Base-by-base conservation (phyloP, 2,329 filamentous ascomycete genomes). In the Colletotrichum horii region DNA sequence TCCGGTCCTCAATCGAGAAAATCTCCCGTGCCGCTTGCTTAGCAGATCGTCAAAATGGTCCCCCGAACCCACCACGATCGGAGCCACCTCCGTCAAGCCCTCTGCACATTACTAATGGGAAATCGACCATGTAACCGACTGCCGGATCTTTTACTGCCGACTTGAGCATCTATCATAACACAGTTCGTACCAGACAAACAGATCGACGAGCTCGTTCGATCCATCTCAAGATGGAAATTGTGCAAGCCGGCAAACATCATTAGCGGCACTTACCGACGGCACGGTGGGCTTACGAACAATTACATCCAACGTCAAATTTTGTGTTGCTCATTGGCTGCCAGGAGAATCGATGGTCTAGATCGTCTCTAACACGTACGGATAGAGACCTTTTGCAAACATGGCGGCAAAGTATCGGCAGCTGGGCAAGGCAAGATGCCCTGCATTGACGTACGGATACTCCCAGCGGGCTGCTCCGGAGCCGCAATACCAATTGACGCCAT, bases 1-100 rank as follows among this genome's bases (percentile, higher is more conserved):
- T 24, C 60, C 16, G 55, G 36, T 26, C 34, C 68, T 75, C 62
- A 28, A 75, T 72, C 69, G 36, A 67, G 69, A 70, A 69, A 75
- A 62, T 62, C 30, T 26, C 56, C 69, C 72, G 69, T 43, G 9
- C 55, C 30, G 60, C 52, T 65, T 74, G 52, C 67, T 43, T 34
- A 19, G 26, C 66, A 30, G 36, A 71, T 74, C 61, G 34, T 22
- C 56, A 26, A 48, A 34, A 26, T 56, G 52, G 22, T 64, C n/a
- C 12, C 24, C 55, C 36, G 26, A 48, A 22, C 28, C 22, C 65
- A 28, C 65, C 64, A 28, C 43, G 22, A 28, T 28, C 52, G 22
- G 52, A 24, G 52, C 15, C 52, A 56, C 52, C 52, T 28, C 15
- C 52, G 22, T 56, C 24, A 19, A 52, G 26, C 52, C 22, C 15